Conservation (phyloP, 768 basidiomycete genomes). For the Rhodocollybia butyracea region DNA sequence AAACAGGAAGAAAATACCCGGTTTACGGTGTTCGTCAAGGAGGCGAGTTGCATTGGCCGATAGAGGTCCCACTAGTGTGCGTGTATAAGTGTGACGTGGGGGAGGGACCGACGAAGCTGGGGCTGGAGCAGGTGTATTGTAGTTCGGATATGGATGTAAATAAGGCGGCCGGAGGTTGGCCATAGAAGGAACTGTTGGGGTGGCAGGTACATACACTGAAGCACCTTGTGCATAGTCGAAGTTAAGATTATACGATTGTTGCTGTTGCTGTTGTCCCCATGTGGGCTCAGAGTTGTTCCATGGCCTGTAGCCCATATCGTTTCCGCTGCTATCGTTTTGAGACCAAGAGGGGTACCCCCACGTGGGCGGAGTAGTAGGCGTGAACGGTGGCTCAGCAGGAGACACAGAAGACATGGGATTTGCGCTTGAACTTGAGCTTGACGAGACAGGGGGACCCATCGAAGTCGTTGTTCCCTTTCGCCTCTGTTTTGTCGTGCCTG, state of each 20-base stretch:
- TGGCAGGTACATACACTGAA: not conserved
- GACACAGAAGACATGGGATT: slow-evolving; percentile 43
- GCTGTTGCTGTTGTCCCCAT: not conserved
- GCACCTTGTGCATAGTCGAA: slow-evolving; percentile 3
- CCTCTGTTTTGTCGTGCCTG: slow-evolving; percentile 18
- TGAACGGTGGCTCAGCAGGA: slow-evolving; percentile 38
- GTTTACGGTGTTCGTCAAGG: slow-evolving; percentile 78
- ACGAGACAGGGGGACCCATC: slow-evolving; percentile 16
- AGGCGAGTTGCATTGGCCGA: slow-evolving; percentile 84
- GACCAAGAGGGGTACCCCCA: slow-evolving; percentile 52
- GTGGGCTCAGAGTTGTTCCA: slow-evolving; percentile 4
- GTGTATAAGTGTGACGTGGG: slow-evolving; percentile 72
- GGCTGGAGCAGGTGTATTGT: slow-evolving; percentile 18
- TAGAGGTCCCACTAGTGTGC: slow-evolving; percentile 88
- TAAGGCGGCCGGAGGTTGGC: not conserved
- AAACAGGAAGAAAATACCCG: slow-evolving; percentile 93
- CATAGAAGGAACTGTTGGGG: slow-evolving; percentile 3
- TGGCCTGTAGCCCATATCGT: slow-evolving; percentile 4
- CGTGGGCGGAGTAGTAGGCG: slow-evolving; percentile 37
- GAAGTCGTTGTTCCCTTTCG: slow-evolving; percentile 17
- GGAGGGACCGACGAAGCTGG: slow-evolving; percentile 27
- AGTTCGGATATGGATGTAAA: not conserved
- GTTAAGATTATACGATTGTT: slow-evolving; percentile 1
- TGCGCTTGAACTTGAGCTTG: slow-evolving; percentile 39
- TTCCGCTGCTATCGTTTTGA: not conserved